Evolutionary conservation across 345 rosid species (phyloP).

Genomic region (Linum trigynum): DNA sequence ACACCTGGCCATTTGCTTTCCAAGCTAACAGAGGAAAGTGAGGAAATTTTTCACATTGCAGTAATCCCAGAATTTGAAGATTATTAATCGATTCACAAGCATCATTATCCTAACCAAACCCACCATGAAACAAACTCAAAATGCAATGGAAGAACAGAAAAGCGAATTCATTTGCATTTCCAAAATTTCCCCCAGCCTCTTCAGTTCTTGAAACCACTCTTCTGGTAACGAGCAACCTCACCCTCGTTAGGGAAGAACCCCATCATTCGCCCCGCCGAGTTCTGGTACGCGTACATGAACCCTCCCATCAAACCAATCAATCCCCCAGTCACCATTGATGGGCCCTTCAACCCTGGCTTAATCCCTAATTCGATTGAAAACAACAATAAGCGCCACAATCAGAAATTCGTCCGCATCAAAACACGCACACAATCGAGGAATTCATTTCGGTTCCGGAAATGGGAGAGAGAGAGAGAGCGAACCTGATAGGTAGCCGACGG

Average conservation of each 20-base stretch:
- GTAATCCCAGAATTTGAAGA: too few species aligned
- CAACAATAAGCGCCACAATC: not conserved
- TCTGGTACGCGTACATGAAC: conserved; percentile 98
- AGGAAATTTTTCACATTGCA: too few species aligned
- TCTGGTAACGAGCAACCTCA: conserved; percentile 60
- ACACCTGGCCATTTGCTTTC: too few species aligned
- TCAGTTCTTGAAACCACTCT: conserved; percentile 9
- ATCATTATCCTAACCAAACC: too few species aligned
- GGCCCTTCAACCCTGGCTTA: conserved; percentile 80
- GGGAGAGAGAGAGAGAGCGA: not conserved
- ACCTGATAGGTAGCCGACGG: conserved; percentile 95
- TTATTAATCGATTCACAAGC: too few species aligned
- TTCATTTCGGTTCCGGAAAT: not conserved
- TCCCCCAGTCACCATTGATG: conserved; percentile 98
- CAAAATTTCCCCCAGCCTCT: not conserved
- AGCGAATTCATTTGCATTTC: not conserved
- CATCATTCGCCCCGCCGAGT: conserved; percentile 92
- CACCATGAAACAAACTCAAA: not conserved
- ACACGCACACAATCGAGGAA: not conserved
- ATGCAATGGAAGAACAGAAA: not conserved
- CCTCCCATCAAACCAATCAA: conserved; percentile 95
- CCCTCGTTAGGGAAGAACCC: conserved; percentile 86
- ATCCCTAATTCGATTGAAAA: conserved; percentile 37
- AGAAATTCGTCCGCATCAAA: not conserved
- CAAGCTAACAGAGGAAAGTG: too few species aligned